Percentiles rank a stretch among this genome's conserved stretches.
Evolutionary conservation across 192 early-diverging fungal species (phyloP).

Genomic region (Backusella liffmaniae): DNA sequence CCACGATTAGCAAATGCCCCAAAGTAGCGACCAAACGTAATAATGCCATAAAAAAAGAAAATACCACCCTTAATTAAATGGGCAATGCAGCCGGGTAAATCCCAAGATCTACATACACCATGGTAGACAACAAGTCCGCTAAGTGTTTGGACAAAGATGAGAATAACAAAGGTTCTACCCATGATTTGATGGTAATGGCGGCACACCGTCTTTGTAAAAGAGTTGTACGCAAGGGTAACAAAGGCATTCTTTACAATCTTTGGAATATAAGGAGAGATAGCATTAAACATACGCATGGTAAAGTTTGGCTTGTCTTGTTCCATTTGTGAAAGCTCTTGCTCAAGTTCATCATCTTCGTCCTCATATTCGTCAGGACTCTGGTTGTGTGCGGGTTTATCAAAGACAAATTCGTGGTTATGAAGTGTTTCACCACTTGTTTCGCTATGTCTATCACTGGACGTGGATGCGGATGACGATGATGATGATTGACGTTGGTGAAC

Average conservation of each 20-base stretch:
- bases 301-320: slow-evolving; percentile 13
- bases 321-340: neutral
- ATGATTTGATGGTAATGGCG: slow-evolving; percentile 22
- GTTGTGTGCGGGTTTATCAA: neutral
- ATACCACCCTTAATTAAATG: slow-evolving; percentile 42
- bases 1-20: slow-evolving; percentile 39
- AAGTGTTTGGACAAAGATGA: slow-evolving; percentile 35
- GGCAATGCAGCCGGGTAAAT: slow-evolving; percentile 33
- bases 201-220: slow-evolving; percentile 27
- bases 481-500: slow-evolving; percentile 12
- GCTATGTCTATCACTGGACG: neutral
- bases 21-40: slow-evolving; percentile 36
- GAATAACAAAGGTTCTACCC: slow-evolving; percentile 27
- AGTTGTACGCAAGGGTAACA: slow-evolving; percentile 20
- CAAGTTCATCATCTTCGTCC: neutral
- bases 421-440: slow-evolving; percentile 10
- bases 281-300: slow-evolving; percentile 15
- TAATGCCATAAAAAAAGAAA: slow-evolving; percentile 36
- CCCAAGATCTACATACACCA: slow-evolving; percentile 37
- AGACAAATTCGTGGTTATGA: slow-evolving; percentile 17
- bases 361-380: neutral
- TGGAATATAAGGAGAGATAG: slow-evolving; percentile 26
- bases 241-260: slow-evolving; percentile 18
- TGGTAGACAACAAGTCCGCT: slow-evolving; percentile 37
- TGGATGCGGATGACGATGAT: slow-evolving; percentile 1